phyloP scores from a whole-genome alignment of 176 grass and related monocot species.

The Leersia perrieri region DNA sequence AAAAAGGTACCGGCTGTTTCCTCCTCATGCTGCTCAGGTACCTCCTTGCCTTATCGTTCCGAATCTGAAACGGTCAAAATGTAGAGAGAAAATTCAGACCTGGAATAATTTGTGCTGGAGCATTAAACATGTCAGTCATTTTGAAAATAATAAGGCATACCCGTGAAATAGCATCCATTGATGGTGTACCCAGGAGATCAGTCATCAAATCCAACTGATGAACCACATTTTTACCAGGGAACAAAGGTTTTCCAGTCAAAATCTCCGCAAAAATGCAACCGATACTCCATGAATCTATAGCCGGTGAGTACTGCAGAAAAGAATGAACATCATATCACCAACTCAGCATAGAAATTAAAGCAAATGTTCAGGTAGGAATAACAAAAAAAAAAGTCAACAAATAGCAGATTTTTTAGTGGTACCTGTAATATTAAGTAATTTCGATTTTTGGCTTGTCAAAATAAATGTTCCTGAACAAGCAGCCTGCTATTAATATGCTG shows the following conservation, averaged over 20 bases:
- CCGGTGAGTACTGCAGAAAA: constrained; percentile 77
- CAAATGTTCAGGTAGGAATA: background rate
- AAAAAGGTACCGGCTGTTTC: constrained; percentile 73
- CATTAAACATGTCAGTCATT: constrained; percentile 1
- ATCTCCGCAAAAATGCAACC: constrained; percentile 99
- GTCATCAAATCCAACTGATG: constrained; percentile 99
- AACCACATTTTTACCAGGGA: constrained; percentile 99
- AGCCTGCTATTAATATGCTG: constrained; percentile 24
- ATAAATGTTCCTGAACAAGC: constrained; percentile 37
- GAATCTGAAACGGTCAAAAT: constrained; percentile 46
- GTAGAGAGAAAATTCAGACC: background rate
- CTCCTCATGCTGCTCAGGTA: constrained; percentile 80
- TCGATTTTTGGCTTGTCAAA: constrained; percentile 33
- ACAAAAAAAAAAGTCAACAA: constrained; percentile 30
- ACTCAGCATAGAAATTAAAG: background rate
- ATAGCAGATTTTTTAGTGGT: constrained; percentile 21
- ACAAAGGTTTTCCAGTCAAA: constrained; percentile 92
- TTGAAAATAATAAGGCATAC: constrained; percentile 40
- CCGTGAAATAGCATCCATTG: constrained; percentile 66
- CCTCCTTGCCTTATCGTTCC: constrained; percentile 91
- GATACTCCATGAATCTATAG: constrained; percentile 98
- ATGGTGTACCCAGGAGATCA: constrained; percentile 86
- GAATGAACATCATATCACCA: constrained; percentile 22
- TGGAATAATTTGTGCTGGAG: constrained; percentile 6
- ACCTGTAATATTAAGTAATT: constrained; percentile 10